A percentile compares a stretch with the other conserved stretches of the same genome.
Evolutionary conservation across 306 rosid genomes (phyloP).

Genomic region (Corylus heterophylla): DNA sequence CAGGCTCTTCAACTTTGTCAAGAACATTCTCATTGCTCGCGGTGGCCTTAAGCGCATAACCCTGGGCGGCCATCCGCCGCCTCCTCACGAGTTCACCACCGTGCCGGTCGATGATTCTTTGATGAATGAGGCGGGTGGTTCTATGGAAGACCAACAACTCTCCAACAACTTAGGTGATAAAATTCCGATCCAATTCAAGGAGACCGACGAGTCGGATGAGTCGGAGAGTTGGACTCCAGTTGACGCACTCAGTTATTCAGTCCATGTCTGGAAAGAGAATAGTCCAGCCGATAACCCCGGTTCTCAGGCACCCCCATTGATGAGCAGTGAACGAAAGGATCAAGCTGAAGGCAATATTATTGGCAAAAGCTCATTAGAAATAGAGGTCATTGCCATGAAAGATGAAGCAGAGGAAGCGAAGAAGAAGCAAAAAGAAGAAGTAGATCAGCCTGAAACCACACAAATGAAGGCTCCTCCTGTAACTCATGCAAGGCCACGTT

Average conservation of each 20-base stretch:
- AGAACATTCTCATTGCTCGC: conserved; percentile 23
- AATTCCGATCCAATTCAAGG: conserved; percentile 21
- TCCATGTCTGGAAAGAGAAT: neutral
- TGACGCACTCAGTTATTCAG: neutral
- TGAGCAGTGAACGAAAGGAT: neutral
- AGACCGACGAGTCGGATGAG: conserved; percentile 1
- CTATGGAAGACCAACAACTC: conserved; percentile 13
- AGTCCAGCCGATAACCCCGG: neutral
- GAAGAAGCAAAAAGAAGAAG: conserved; percentile 24
- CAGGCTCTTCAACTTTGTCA: conserved; percentile 27
- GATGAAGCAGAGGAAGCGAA: conserved; percentile 21
- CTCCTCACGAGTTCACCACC: neutral
- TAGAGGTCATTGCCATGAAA: too few species aligned
- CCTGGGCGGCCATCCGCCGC: conserved; percentile 13
- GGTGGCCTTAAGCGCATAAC: conserved; percentile 16
- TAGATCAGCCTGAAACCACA: conserved; percentile 8
- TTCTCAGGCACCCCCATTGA: neutral
- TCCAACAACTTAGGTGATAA: neutral
- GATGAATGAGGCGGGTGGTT: neutral
- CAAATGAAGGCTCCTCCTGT: neutral
- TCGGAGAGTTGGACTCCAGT: conserved; percentile 12
- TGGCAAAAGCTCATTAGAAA: neutral
- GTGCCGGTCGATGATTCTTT: neutral
- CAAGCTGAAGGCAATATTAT: neutral
- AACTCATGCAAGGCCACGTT: conserved; percentile 20